phyloP scores from a whole-genome alignment of 129 eudicot genomes.

The Saposhnikovia divaricata region DNA sequence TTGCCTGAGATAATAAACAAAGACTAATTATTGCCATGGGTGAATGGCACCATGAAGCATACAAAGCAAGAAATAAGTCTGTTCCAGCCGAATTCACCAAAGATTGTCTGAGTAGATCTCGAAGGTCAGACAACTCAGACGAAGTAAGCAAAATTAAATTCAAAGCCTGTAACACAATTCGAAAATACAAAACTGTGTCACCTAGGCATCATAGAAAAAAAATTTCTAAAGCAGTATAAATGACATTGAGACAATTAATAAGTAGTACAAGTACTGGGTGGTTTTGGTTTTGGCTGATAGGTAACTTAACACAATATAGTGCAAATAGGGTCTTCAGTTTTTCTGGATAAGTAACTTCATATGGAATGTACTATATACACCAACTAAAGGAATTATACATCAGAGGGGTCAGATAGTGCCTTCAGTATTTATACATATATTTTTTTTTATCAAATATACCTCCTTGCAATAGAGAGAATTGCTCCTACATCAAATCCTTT shows the following conservation, averaged over 20 bases:
- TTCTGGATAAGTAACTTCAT: background rate
- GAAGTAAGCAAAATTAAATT: conserved; percentile 85
- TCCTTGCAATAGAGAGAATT: too few relatives aligned
- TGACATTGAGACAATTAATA: background rate
- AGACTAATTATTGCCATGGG: conserved; percentile 90
- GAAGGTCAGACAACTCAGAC: conserved; percentile 73
- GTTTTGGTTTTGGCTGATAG: background rate
- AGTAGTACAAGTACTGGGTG: background rate
- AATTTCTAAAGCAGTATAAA: background rate
- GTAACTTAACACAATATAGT: background rate
- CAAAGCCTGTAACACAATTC: conserved; percentile 57
- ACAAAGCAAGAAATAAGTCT: conserved; percentile 71
- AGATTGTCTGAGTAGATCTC: conserved; percentile 63
- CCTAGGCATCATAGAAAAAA: background rate
- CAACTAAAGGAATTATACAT: conserved; percentile 2
- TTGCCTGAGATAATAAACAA: conserved; percentile 92
- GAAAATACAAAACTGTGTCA: conserved; percentile 8
- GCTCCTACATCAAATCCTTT: too few relatives aligned
- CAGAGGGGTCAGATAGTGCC: conserved; percentile 58
- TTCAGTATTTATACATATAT: too few relatives aligned
- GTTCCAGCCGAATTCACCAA: conserved; percentile 66
- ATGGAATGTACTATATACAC: background rate
- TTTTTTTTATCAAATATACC: too few relatives aligned
- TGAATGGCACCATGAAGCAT: conserved; percentile 97
- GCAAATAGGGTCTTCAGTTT: background rate